Conservation (phyloP, 768 basidiomycete genomes). For the Lactifluus pinguis region DNA sequence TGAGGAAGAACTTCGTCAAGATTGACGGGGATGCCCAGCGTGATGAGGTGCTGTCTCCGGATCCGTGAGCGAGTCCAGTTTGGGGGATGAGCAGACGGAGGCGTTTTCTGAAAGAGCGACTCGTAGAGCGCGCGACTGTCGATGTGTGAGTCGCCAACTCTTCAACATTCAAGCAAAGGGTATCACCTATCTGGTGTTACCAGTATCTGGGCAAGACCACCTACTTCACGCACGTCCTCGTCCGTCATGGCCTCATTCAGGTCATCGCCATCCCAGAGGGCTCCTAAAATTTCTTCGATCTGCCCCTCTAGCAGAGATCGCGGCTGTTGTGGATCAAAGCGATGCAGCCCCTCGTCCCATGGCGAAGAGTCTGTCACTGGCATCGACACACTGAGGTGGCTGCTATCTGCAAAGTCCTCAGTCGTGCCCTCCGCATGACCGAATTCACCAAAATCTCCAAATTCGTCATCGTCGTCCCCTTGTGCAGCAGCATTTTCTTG, state of each 20-base stretch:
- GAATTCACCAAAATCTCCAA: constrained; percentile 85
- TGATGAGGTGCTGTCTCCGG: constrained; percentile 81
- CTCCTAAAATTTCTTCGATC: constrained; percentile 54
- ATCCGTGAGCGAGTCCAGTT: constrained; percentile 93
- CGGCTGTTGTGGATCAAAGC: constrained; percentile 56
- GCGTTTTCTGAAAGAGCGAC: constrained; percentile 53
- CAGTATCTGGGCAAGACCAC: constrained; percentile 73
- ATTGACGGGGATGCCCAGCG: constrained; percentile 90
- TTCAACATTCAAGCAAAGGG: constrained; percentile 2
- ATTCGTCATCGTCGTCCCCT: constrained; percentile 58
- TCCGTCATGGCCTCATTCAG: constrained; percentile 48
- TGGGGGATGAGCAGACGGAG: constrained; percentile 72
- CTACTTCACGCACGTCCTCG: constrained; percentile 69
- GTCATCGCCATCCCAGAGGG: constrained; percentile 52
- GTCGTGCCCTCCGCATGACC: constrained; percentile 44
- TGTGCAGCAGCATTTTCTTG: constrained; percentile 31
- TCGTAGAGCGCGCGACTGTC: constrained; percentile 73
- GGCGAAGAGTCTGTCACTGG: constrained; percentile 36
- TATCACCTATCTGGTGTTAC: constrained; percentile 64
- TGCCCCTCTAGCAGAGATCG: constrained; percentile 47
- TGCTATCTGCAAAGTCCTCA: constrained; percentile 30
- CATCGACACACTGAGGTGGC: constrained; percentile 31
- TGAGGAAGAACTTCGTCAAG: constrained; percentile 83
- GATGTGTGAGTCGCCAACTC: constrained; percentile 22
- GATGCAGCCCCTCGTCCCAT: constrained; percentile 50